Evolutionary conservation across 2,329 filamentous ascomycete genomes (phyloP).

Genomic region (Lasiodiplodia citricola): DNA sequence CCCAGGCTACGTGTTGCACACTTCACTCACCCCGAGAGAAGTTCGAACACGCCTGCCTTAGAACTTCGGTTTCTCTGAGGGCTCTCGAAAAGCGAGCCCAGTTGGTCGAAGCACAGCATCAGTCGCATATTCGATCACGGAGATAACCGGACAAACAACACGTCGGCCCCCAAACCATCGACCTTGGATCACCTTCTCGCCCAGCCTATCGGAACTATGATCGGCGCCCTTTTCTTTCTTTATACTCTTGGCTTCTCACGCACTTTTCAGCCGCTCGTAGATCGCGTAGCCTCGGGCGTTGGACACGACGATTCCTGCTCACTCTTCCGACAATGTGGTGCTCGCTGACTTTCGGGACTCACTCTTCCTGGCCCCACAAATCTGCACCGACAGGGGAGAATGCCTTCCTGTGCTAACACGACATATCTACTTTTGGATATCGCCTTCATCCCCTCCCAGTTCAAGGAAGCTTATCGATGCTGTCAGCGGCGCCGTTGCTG

Average conservation of each 20-base stretch:
- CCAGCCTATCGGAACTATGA: background rate
- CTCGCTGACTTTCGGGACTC: background rate
- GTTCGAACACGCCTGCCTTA: no score
- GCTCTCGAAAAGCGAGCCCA: no score
- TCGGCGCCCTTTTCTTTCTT: background rate
- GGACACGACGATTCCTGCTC: background rate
- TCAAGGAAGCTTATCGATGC: conserved; percentile 43
- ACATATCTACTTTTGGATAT: background rate
- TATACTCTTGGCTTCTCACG: background rate
- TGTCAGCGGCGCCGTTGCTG: conserved; percentile 36
- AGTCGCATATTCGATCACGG: no score
- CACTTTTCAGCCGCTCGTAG: background rate
- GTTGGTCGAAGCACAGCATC: no score
- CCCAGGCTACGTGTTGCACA: no score
- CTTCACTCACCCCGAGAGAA: no score
- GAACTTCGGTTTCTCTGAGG: no score
- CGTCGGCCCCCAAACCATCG: no score
- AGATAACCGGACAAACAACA: no score
- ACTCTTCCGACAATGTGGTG: background rate
- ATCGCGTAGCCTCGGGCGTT: background rate
- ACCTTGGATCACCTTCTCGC: background rate
- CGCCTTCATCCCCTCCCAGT: background rate
- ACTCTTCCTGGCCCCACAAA: background rate
- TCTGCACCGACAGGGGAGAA: background rate
- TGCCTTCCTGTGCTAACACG: background rate